These are phyloP conservation scores for Cryptococcus sp. DNA, from an alignment of 1,284 basidiomycete genomes.

Conservation along the genomic window DNA sequence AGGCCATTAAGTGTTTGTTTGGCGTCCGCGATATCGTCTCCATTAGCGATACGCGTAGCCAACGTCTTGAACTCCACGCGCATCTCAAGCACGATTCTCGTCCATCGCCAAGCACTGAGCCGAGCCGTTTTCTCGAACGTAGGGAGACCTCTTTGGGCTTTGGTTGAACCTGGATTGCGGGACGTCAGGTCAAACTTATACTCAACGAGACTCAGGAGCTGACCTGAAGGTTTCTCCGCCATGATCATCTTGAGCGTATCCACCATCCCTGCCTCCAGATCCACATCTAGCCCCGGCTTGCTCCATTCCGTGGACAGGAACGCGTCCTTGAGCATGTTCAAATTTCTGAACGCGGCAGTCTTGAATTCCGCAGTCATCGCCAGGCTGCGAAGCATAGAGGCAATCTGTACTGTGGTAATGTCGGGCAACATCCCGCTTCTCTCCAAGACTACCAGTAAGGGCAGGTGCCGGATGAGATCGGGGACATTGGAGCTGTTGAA, in stretches of 20 bases:
- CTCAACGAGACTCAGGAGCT: not conserved
- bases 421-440: constrained; percentile 25
- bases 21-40: constrained; percentile 35
- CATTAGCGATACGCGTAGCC: constrained; percentile 39
- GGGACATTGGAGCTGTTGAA: constrained; percentile 35
- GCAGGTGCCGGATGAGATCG: constrained; percentile 42
- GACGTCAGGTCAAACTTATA: not conserved
- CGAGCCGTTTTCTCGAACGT: constrained; percentile 33
- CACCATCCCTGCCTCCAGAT: constrained; percentile 48
- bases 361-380: constrained; percentile 48
- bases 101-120: constrained; percentile 50
- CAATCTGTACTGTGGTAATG: constrained; percentile 26
- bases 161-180: constrained; percentile 5
- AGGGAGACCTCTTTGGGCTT: constrained; percentile 17
- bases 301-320: constrained; percentile 51
- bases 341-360: constrained; percentile 49
- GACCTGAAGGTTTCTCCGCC: constrained; percentile 36
- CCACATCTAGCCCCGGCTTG: constrained; percentile 32
- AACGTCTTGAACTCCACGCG: constrained; percentile 51
- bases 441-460: constrained; percentile 43
- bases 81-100: constrained; percentile 50
- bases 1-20: constrained; percentile 38
- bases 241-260: constrained; percentile 51
- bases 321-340: constrained; percentile 49
- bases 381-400: constrained; percentile 32